Evolutionary conservation across 148 eudicot genomes (phyloP), one percentile per base, ranked within the genome.

Genomic region (Chenopodium suecicum): DNA sequence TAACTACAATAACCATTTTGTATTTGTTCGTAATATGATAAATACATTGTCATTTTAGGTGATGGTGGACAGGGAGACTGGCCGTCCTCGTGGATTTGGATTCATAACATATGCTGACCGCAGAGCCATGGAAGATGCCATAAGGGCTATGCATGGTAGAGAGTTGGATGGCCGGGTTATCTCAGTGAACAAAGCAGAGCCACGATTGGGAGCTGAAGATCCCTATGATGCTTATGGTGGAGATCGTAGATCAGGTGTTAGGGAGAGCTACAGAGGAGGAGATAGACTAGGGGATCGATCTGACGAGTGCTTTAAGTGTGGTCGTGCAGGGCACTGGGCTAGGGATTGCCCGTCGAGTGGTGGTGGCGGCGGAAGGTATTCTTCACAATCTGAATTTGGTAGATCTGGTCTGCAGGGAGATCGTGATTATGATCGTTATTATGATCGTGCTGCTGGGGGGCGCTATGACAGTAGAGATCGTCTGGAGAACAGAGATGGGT

Each of bases 291-390:
- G 32, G 34, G 87, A 73, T 11, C 81, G 75, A 60, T 78, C 85
- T 73, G 91, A 89, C 78, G 88, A 85, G 69, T 89, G 91, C 80
- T 89, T 89, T 75, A 89, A 89, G 80, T 89, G 91, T 84, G 91
- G 91, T 41, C 87, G 90, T 46, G 52, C 47, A 0, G 91, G 91
- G 11, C 91, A 89, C 76, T 89, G 87, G 87, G 91, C 91, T 14
- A 70, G 90, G 69, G 89, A 89, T 52, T 88, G 90, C 56, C 89
- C 89, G 76, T 87, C 91, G 17, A 29, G 83, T 29, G 86, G 86
- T 71, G 83, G 78, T 50, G 80, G 86, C 60, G 83, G 78, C 41
- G 80, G 79, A 47, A 64, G 85, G 58, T 80, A 82, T 70, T 79
- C 91, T 50, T 79, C 88, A 27, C 84, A 82, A 48, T 75, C 83